Base-by-base conservation (phyloP, 192 early-diverging fungal species). In the Borealophlyctis nickersoniae region DNA sequence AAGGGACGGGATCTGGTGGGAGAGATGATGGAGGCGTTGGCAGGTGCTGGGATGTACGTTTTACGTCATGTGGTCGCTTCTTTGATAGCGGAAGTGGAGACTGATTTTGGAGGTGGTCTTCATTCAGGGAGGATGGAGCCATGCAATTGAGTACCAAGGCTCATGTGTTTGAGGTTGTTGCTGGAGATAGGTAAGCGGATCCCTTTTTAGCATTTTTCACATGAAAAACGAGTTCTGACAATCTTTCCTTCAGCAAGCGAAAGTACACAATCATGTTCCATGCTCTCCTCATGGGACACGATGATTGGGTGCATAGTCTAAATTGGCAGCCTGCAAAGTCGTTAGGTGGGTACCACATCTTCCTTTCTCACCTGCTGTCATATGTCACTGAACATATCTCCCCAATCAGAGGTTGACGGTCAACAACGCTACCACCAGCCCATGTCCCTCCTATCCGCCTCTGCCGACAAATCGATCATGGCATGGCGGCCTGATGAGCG, bases 291-390 rank as follows among this genome's bases (percentile, higher is more conserved):
- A 76, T 92, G 70, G 94, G 92, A 0, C 96, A 98, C 71, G 96
- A 98, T 61, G 94, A 93, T 61, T 96, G 94, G 94, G 91, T 97
- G 23, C 88, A 90, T 72, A 84, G 85, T 33, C 86, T 91, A 49
- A 62, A 77, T 35, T 98, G 94, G 95, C 77, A 88, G 27, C 85
- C 81, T 24, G 72, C 88, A 19, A 61, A 23, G 19, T 28, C 63
- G 4, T 50, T 32, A 19, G 66, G 60, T 63, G 35, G 27, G 4
- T 39, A 52, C 16, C 3, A 62, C n/a, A 39, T 67, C 32, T 0
- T 70, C 1, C 22, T 63, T 66, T 62, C 9, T 67, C 19, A 3
- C 3, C 30, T 35, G 30, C 23, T 16, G 22, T 57, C 3, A 45
- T 19, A 48, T n/a, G n/a, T 66, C 7, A 19, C 31, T n/a, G n/a